Base-by-base conservation (phyloP, 768 basidiomycete species). In the Termitomyces sp. region DNA sequence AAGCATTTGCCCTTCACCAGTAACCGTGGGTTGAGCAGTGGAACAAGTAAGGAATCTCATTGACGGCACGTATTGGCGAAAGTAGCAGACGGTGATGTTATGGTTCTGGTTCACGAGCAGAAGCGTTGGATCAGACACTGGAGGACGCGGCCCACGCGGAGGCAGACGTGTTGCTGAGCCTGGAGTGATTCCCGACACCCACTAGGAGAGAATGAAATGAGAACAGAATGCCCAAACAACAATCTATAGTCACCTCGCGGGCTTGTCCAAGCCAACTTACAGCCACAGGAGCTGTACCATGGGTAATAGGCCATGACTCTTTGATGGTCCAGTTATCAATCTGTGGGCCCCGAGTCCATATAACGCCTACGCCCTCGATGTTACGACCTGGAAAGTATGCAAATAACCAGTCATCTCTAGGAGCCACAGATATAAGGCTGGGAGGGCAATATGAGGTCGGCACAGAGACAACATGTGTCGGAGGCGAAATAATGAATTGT, bases 321-420 rank as follows among this genome's bases (percentile, higher is more conserved):
- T 77, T 77, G 31, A 87, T 71, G 4, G 55, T 69, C 87, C 91
- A 92, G 31, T 66, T 75, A 63, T 92, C 87, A 33, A 88, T 71
- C 60, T 84, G 83, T 12, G 73, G 58, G 3, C 79, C 85, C 34
- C 81, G 79, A 50, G 75, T 76, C 88, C 89, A 92, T 16, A 91
- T 63, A 66, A 89, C 88, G 13, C 79, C 83, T 45, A 81, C 69
- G 12, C 88, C 87, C 59, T 85, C 83, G 1, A 72, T 68, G 27
- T 78, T 79, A 33, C 73, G 73, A 42, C 85, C 77, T 12, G 89
- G 88, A 66, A 88, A 91, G 66, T 85, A 92, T 1, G 88, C 89
- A 65, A 90, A 91, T 5, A 92, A 67, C 83, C 81, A 87, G 50
- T 79, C 76, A 60, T 86, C 83, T 31, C 74, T 73, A 3, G 86